Evolutionary conservation across 345 rosid species (phyloP).

Genomic region (Iberis pinnata): DNA sequence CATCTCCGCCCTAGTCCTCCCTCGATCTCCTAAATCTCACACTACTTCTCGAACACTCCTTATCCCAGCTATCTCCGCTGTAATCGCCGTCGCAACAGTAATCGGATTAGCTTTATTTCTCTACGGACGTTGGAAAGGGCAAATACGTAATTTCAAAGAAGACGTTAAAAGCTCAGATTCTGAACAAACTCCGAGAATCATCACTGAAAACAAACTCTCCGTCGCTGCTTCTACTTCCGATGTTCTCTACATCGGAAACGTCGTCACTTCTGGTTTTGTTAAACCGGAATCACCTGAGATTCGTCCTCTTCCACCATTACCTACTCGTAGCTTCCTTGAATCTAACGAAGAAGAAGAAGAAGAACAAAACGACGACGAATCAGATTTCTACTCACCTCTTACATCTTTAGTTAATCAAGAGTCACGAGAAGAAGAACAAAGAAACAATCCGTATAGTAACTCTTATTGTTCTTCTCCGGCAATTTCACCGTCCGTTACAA

Average conservation of each 20-base stretch:
- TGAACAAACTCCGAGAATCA: constrained; percentile 23
- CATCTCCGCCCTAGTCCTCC: constrained; percentile 77
- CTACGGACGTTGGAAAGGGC: constrained; percentile 45
- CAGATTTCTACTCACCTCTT: constrained; percentile 83
- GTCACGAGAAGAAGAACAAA: constrained; percentile 30
- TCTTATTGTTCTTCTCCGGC: constrained; percentile 66
- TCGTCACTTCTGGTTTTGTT: constrained; percentile 37
- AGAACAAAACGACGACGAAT: constrained; percentile 34
- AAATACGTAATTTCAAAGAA: constrained; percentile 22
- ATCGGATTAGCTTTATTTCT: constrained; percentile 28
- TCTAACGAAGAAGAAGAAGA: constrained; percentile 31
- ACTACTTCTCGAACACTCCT: constrained; percentile 41
- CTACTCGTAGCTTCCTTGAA: constrained; percentile 40
- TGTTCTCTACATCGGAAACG: constrained; percentile 70
- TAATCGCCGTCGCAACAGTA: constrained; percentile 36
- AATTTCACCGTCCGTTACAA: constrained; percentile 69
- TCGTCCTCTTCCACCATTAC: constrained; percentile 82
- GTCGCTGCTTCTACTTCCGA: constrained; percentile 50
- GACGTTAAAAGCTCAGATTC: constrained; percentile 38
- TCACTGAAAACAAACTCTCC: constrained; percentile 34
- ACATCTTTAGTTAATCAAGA: constrained; percentile 57
- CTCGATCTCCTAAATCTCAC: constrained; percentile 43
- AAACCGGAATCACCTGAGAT: constrained; percentile 87
- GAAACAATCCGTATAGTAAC: constrained; percentile 42
- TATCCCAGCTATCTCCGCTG: constrained; percentile 42